Evolutionary conservation across 139 green algal species (phyloP).

Genomic region (Closterium sp.): DNA sequence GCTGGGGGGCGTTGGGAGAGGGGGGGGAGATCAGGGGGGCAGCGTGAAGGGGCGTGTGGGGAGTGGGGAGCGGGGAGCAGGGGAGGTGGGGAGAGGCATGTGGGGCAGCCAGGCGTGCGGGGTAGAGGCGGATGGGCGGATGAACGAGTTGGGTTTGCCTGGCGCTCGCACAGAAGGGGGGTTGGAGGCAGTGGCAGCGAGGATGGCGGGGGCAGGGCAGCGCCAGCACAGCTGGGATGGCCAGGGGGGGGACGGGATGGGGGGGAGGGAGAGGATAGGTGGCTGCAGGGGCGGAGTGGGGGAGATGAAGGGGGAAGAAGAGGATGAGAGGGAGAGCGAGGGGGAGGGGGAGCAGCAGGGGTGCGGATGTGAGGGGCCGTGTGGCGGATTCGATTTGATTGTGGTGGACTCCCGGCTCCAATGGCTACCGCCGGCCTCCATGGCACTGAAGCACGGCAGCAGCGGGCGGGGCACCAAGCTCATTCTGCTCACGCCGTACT

Average conservation of each 20-base stretch:
- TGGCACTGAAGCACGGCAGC: background rate
- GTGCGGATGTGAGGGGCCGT: background rate
- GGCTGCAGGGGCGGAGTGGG: no score
- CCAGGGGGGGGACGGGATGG: no score
- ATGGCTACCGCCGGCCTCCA: no score
- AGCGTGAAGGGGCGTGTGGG: background rate
- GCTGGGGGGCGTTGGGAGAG: background rate
- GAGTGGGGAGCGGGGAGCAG: background rate
- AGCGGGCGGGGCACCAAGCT: background rate
- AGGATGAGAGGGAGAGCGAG: no score
- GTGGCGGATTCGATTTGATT: background rate
- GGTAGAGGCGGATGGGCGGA: background rate
- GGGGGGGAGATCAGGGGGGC: background rate
- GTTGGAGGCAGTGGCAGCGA: no score
- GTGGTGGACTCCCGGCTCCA: background rate
- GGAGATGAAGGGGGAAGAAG: no score
- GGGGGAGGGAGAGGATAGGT: no score
- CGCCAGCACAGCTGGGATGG: no score
- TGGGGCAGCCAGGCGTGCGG: background rate
- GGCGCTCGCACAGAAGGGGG: no score
- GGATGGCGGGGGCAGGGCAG: no score
- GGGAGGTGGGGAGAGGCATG: background rate
- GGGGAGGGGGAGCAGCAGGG: background rate
- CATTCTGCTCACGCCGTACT: background rate
- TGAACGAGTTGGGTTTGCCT: no score